phyloP scores from a whole-genome alignment of 2,329 filamentous ascomycete genomes.

The Aspergillus sergii region DNA sequence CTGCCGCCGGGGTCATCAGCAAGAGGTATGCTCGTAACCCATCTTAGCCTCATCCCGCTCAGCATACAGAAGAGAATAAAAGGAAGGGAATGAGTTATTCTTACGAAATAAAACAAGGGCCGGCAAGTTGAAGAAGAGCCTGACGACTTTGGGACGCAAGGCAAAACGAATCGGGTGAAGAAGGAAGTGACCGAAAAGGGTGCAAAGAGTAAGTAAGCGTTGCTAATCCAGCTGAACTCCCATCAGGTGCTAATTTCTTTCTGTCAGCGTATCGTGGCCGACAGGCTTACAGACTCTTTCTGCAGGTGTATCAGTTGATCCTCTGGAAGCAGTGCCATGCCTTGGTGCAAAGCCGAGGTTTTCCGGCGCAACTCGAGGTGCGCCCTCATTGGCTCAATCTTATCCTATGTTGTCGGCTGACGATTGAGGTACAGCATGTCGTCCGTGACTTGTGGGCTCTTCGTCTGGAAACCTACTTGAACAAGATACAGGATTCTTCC shows the following conservation, averaged over 20 bases:
- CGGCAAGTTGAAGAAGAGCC: slow-evolving; percentile 60
- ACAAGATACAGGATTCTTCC: slow-evolving; percentile 43
- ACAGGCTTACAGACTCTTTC: slow-evolving; percentile 73
- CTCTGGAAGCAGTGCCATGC: slow-evolving; percentile 79
- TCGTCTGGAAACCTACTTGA: slow-evolving; percentile 62
- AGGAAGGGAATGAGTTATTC: fast-evolving
- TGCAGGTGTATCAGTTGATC: slow-evolving; percentile 82
- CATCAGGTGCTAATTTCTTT: slow-evolving; percentile 50
- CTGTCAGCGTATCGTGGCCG: slow-evolving; percentile 59
- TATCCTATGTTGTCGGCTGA: slow-evolving; percentile 8
- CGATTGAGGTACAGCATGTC: slow-evolving; percentile 49
- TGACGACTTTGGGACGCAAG: slow-evolving; percentile 67
- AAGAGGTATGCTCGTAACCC: slow-evolving; percentile 59
- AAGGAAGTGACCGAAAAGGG: slow-evolving; percentile 58
- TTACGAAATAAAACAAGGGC: slow-evolving; percentile 30
- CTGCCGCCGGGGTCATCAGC: slow-evolving; percentile 78
- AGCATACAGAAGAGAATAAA: background rate
- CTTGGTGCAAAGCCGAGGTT: slow-evolving; percentile 66
- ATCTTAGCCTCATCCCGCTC: background rate
- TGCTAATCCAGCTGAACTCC: no score
- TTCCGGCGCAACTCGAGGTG: slow-evolving; percentile 75
- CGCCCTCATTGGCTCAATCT: background rate
- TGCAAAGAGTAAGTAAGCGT: slow-evolving; percentile 51
- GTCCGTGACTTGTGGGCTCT: slow-evolving; percentile 85
- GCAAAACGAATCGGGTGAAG: slow-evolving; percentile 59